These are phyloP conservation scores for Coemansia sp. DNA, from an alignment of 192 early-diverging fungal genomes.

Conservation along the genomic window DNA sequence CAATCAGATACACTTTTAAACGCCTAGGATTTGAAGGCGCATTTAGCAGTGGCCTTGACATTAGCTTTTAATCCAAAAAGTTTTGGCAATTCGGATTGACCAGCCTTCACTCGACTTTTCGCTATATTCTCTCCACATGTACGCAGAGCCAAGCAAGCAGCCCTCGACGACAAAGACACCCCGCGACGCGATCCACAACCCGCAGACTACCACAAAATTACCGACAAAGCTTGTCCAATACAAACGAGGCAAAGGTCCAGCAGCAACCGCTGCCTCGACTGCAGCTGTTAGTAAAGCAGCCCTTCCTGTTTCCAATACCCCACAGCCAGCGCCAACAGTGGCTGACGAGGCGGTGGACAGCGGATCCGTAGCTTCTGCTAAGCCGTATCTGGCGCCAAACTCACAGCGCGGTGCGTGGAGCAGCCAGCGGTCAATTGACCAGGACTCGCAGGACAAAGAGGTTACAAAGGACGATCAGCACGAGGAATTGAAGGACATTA, in stretches of 20 bases:
- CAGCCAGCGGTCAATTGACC: constrained; percentile 13
- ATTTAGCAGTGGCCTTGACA: background rate
- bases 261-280: background rate
- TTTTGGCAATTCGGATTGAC: background rate
- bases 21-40: background rate
- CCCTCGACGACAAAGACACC: constrained; percentile 22
- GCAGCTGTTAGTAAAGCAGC: background rate
- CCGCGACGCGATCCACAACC: constrained; percentile 19
- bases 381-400: constrained; percentile 1
- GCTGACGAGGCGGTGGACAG: background rate
- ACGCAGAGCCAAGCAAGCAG: constrained; percentile 30
- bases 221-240: constrained; percentile 37
- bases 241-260: constrained; percentile 29
- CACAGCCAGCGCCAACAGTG: background rate
- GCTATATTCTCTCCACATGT: constrained; percentile 17
- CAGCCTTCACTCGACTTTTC: background rate
- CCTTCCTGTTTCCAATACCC: background rate
- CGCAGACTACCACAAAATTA: constrained; percentile 14
- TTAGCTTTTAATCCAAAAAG: constrained; percentile 5
- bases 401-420: constrained; percentile 17
- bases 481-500: no score
- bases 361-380: background rate
- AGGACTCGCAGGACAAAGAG: constrained; percentile 2
- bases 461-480: background rate
- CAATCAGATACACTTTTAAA: background rate